These are phyloP conservation scores for Tephrocybe sp. DNA, from an alignment of 768 basidiomycete genomes.

Conservation along the genomic window DNA sequence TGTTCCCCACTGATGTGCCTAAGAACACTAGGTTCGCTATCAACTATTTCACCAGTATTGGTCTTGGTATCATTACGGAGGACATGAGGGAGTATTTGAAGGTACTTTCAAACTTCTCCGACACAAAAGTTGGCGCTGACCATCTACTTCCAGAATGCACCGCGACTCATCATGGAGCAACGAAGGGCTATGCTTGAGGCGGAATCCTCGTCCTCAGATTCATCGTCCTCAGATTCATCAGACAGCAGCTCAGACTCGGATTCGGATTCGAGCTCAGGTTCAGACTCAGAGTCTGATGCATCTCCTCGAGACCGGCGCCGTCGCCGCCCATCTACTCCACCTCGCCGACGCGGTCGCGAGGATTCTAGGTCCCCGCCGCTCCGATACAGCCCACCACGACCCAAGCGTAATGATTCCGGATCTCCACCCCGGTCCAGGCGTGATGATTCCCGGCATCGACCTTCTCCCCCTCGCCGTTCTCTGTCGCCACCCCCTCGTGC, in stretches of 20 bases:
- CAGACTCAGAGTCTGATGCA: slow-evolving; percentile 19
- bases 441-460: slow-evolving; percentile 14
- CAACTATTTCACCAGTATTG: slow-evolving; percentile 98
- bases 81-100: slow-evolving; percentile 97
- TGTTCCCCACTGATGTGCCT: slow-evolving; percentile 97
- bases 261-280: slow-evolving; percentile 24
- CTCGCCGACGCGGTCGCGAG: slow-evolving; percentile 23
- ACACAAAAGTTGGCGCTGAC: slow-evolving; percentile 6
- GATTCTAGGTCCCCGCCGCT: slow-evolving; percentile 25
- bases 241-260: slow-evolving; percentile 24
- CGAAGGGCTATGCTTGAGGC: slow-evolving; percentile 85
- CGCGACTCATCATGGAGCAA: slow-evolving; percentile 91
- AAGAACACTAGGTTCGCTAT: slow-evolving; percentile 96
- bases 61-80: slow-evolving; percentile 87
- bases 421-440: slow-evolving; percentile 18
- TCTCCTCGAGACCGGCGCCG: slow-evolving; percentile 22
- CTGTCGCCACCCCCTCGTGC: slow-evolving; percentile 11
- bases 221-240: slow-evolving; percentile 40
- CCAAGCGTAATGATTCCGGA: slow-evolving; percentile 22
- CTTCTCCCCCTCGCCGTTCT: slow-evolving; percentile 14
- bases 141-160: slow-evolving; percentile 71
- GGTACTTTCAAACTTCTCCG: slow-evolving; percentile 42
- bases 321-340: slow-evolving; percentile 26
- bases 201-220: slow-evolving; percentile 39
- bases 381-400: too few relatives aligned